Percentiles rank a stretch among this genome's conserved stretches.
Conservation (phyloP, 2,329 filamentous ascomycete genomes). For the Fusarium oxysporum region DNA sequence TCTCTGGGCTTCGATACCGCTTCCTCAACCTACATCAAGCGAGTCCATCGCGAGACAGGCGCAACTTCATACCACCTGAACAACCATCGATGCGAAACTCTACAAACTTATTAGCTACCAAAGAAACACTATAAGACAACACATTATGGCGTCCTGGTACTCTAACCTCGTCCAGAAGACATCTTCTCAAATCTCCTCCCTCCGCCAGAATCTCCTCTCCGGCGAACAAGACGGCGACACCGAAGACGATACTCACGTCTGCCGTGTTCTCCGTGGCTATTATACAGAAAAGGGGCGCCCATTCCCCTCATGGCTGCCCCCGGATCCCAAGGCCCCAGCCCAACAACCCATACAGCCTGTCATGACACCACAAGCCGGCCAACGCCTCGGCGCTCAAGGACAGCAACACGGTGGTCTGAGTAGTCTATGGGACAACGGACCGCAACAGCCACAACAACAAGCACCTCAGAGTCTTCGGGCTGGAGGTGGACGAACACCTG, state of each 20-base stretch:
- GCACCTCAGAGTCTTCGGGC: slow-evolving; percentile 59
- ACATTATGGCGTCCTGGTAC: slow-evolving; percentile 81
- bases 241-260: slow-evolving; percentile 94
- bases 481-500: slow-evolving; percentile 52
- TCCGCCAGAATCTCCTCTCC: slow-evolving; percentile 76
- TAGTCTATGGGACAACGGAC: slow-evolving; percentile 68
- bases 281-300: slow-evolving; percentile 88
- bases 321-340: slow-evolving; percentile 76
- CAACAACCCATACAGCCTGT: slow-evolving; percentile 67
- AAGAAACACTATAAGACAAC: background rate
- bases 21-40: slow-evolving; percentile 2
- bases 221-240: slow-evolving; percentile 77
- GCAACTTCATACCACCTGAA: background rate
- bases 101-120: background rate
- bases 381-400: slow-evolving; percentile 63
- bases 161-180: slow-evolving; percentile 76
- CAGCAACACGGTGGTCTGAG: slow-evolving; percentile 58
- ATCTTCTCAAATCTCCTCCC: slow-evolving; percentile 72
- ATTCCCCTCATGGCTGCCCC: slow-evolving; percentile 88
- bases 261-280: slow-evolving; percentile 90
- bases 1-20: slow-evolving; percentile 1
- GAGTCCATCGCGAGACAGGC: slow-evolving; percentile 10
- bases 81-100: slow-evolving; percentile 10
- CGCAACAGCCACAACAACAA: slow-evolving; percentile 47
- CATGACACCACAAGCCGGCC: slow-evolving; percentile 63